phyloP scores from a whole-genome alignment of 192 early-diverging fungal genomes.

The Rhizophagus prolifer region DNA sequence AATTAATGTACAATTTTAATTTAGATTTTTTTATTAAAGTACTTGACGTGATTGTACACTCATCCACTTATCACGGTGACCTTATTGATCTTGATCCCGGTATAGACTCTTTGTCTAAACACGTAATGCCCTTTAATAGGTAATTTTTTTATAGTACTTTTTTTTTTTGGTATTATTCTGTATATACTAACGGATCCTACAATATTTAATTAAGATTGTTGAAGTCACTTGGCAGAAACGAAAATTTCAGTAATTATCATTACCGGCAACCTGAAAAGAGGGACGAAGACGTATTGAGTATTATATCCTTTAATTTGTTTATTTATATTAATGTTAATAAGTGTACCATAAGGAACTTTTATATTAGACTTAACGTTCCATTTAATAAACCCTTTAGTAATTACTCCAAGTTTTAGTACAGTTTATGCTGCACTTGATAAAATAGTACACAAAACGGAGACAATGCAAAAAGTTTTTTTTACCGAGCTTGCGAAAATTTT shows the following conservation, averaged over 20 bases:
- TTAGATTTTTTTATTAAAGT: not conserved
- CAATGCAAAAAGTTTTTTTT: constrained; percentile 1
- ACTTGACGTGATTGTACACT: not conserved
- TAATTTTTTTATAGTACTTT: not conserved
- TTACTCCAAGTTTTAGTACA: not conserved
- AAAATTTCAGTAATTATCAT: not conserved
- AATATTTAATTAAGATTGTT: not conserved
- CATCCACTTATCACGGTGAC: not conserved
- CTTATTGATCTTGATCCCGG: not conserved
- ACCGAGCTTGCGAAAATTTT: not conserved
- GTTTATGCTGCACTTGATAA: constrained; percentile 7
- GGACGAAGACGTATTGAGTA: not conserved
- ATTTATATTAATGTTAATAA: not conserved
- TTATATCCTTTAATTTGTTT: constrained; percentile 6
- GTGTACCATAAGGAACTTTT: not conserved
- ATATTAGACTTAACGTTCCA: not conserved
- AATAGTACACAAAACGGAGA: not conserved
- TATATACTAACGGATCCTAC: not conserved
- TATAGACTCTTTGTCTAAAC: not conserved
- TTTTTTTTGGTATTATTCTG: not conserved
- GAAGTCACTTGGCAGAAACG: not conserved
- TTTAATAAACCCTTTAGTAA: constrained; percentile 16
- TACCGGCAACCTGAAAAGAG: not conserved
- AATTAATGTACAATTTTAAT: not conserved
- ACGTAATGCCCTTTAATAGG: not conserved